Conservation (phyloP, 1,284 basidiomycete genomes). For the Ceratobasidium sp. region DNA sequence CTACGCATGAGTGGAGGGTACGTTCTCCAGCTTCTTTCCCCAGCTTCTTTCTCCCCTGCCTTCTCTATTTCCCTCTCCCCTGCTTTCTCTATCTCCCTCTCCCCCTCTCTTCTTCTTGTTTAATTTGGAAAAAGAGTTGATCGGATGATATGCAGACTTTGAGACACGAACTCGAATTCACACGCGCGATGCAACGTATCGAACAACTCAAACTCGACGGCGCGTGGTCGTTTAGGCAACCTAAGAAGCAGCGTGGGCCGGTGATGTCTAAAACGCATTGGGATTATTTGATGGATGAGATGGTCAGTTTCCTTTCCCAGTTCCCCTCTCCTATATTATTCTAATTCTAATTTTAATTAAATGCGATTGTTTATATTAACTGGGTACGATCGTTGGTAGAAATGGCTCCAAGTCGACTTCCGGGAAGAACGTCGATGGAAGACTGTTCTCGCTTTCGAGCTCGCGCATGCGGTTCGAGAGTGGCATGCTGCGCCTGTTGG, state of each 20-base stretch:
- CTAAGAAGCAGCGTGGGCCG: conserved; percentile 92
- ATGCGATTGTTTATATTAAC: too few relatives aligned
- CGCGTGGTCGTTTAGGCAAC: conserved; percentile 94
- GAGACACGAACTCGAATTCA: conserved; percentile 78
- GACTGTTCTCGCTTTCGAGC: conserved; percentile 83
- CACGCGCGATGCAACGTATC: conserved; percentile 87
- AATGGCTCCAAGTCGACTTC: conserved; percentile 97
- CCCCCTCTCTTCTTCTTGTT: too few relatives aligned
- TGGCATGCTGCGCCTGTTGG: conserved; percentile 81
- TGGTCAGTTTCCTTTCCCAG: conserved; percentile 69
- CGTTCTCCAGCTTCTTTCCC: conserved; percentile 52
- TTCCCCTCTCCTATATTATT: background rate
- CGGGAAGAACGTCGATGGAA: conserved; percentile 97
- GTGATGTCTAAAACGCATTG: conserved; percentile 89
- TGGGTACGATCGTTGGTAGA: conserved; percentile 64
- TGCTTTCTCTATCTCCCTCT: too few relatives aligned
- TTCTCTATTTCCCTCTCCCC: background rate
- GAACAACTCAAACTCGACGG: conserved; percentile 86
- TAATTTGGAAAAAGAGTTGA: too few relatives aligned
- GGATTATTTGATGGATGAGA: conserved; percentile 97
- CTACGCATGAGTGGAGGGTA: conserved; percentile 83
- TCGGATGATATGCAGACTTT: conserved; percentile 68
- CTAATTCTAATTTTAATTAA: conserved; percentile 17
- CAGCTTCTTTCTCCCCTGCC: too few relatives aligned
- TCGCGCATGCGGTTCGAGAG: conserved; percentile 87